Percentiles rank a stretch among this genome's conserved stretches.
Conservation (phyloP, 129 eudicot genomes). For the Daucus carota region DH1_v3.0 NC_030381.2:4482001-4482500, state of each 20-base stretch:
- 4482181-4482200: neutral
- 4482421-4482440: no score
- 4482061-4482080: conserved; percentile 82
- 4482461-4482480: no score
- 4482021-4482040: neutral
- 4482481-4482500: no score
- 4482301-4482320: neutral
- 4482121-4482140: conserved; percentile 85
- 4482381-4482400: no score
- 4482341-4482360: no score
- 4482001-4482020: neutral
- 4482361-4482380: no score
- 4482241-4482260: neutral
- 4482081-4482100: conserved; percentile 94
- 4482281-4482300: neutral
- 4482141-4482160: conserved; percentile 9
- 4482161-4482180: neutral
- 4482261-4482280: neutral
- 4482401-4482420: no score
- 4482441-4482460: no score
- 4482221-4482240: neutral
- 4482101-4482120: conserved; percentile 88
- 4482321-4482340: neutral
- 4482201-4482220: neutral
- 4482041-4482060: neutral